Evolutionary conservation across 306 rosid genomes (phyloP).

Genomic region (Fagus sylvatica): DNA sequence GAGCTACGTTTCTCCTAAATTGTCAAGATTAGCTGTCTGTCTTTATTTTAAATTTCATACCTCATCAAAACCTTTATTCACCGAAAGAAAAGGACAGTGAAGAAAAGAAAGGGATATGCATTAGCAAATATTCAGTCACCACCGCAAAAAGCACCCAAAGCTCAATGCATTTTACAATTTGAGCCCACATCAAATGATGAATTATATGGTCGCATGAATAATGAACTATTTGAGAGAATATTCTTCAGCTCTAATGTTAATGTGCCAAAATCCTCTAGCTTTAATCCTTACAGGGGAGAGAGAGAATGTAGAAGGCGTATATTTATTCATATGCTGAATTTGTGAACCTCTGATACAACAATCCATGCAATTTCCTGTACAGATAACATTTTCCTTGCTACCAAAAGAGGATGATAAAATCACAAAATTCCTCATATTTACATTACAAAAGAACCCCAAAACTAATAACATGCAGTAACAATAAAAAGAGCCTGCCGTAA

Average conservation of each 20-base stretch:
- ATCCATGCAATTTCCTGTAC: slow-evolving; percentile 74
- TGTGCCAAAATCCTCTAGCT: too few relatives aligned
- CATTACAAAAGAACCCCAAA: slow-evolving; percentile 51
- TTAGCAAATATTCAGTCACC: not conserved
- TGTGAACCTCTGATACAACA: slow-evolving; percentile 53
- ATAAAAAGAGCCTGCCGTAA: slow-evolving; percentile 45
- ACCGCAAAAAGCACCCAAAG: not conserved
- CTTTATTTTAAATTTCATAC: not conserved
- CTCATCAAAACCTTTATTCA: not conserved
- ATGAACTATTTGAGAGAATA: too few relatives aligned
- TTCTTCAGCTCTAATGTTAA: too few relatives aligned
- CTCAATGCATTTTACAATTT: not conserved
- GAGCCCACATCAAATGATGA: not conserved
- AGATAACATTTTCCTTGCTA: slow-evolving; percentile 44
- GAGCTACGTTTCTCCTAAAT: not conserved
- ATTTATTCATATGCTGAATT: slow-evolving; percentile 55
- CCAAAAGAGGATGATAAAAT: slow-evolving; percentile 41
- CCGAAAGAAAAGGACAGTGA: not conserved
- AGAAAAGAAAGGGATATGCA: not conserved
- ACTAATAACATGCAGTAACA: slow-evolving; percentile 22
- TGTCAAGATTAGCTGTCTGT: not conserved
- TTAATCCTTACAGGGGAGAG: too few relatives aligned
- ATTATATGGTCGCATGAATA: not conserved
- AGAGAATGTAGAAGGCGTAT: slow-evolving; percentile 32
- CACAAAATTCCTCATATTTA: slow-evolving; percentile 75